These are phyloP conservation scores for Cercospora zeae-maydis DNA, from an alignment of 2,329 filamentous ascomycete species.

Conservation along the genomic window DNA sequence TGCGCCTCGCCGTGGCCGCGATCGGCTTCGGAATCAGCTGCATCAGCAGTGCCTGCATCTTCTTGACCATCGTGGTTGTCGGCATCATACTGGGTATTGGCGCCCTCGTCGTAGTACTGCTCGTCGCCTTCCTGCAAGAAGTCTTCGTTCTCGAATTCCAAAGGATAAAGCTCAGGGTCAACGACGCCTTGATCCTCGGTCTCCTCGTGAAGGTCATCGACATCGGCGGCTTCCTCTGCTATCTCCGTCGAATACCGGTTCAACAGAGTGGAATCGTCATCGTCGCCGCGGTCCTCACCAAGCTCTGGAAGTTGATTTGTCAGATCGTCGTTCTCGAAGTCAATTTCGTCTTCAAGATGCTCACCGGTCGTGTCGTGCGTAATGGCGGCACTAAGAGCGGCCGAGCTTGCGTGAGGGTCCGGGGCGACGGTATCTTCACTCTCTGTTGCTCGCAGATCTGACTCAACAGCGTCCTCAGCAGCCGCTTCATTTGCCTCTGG, in stretches of 20 bases:
- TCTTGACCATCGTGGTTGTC: conserved; percentile 12
- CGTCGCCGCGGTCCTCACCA: conserved; percentile 17
- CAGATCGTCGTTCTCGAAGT: conserved; percentile 28
- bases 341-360: conserved; percentile 28
- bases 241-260: conserved; percentile 12
- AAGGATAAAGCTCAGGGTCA: neutral
- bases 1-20: conserved; percentile 13
- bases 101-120: conserved; percentile 12
- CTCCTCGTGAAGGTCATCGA: conserved; percentile 3
- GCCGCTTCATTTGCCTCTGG: conserved; percentile 9
- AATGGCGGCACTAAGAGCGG: conserved; percentile 24
- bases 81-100: conserved; percentile 7
- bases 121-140: conserved; percentile 14
- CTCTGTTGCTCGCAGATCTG: conserved; percentile 9
- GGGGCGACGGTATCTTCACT: conserved; percentile 10
- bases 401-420: conserved; percentile 28
- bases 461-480: conserved; percentile 4
- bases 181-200: neutral
- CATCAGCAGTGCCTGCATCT: conserved; percentile 9
- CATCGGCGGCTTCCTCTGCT: conserved; percentile 1
- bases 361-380: conserved; percentile 30
- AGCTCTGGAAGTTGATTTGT: conserved; percentile 26
- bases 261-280: conserved; percentile 22
- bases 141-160: conserved; percentile 17
- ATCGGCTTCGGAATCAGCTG: conserved; percentile 15